These are phyloP conservation scores for Didymella lethalis DNA, from an alignment of 2,329 filamentous ascomycete species.

Conservation along the genomic window DNA sequence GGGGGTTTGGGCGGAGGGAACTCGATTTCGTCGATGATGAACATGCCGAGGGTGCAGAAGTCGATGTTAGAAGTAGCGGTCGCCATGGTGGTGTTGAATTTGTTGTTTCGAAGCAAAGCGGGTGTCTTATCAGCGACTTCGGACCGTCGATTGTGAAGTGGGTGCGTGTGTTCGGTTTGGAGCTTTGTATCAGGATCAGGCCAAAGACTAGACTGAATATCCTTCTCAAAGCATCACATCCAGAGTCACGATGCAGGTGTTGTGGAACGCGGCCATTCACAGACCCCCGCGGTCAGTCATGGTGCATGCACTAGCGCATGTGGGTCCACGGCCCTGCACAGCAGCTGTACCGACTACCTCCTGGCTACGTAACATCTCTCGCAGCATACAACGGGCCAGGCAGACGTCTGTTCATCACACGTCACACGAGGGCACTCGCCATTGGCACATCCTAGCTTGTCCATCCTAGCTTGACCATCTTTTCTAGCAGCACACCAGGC, in stretches of 20 bases:
- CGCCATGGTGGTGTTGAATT: not conserved
- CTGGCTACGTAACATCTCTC: slow-evolving; percentile 4
- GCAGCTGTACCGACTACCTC: slow-evolving; percentile 10
- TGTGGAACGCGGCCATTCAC: slow-evolving; percentile 5
- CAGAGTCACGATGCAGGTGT: slow-evolving; percentile 8
- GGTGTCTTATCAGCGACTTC: slow-evolving; percentile 8
- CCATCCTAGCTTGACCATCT: not conserved
- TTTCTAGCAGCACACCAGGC: not conserved
- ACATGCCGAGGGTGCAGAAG: slow-evolving; percentile 69
- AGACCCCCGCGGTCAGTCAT: slow-evolving; percentile 19
- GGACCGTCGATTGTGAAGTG: slow-evolving; percentile 1
- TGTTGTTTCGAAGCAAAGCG: not conserved
- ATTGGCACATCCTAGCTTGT: not conserved
- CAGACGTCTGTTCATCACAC: slow-evolving; percentile 9
- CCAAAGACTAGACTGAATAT: not conserved
- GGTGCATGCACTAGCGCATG: slow-evolving; percentile 16
- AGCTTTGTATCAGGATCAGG: not conserved
- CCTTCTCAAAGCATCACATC: slow-evolving; percentile 1
- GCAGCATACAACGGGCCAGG: not conserved
- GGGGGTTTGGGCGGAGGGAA: slow-evolving; percentile 74
- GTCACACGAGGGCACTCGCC: not conserved
- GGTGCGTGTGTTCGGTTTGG: not conserved
- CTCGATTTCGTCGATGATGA: slow-evolving; percentile 84
- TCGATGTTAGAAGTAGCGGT: slow-evolving; percentile 51
- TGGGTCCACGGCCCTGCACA: slow-evolving; percentile 5